phyloP scores from a whole-genome alignment of 768 basidiomycete species.

The Psilocybe subaeruginosa region DNA sequence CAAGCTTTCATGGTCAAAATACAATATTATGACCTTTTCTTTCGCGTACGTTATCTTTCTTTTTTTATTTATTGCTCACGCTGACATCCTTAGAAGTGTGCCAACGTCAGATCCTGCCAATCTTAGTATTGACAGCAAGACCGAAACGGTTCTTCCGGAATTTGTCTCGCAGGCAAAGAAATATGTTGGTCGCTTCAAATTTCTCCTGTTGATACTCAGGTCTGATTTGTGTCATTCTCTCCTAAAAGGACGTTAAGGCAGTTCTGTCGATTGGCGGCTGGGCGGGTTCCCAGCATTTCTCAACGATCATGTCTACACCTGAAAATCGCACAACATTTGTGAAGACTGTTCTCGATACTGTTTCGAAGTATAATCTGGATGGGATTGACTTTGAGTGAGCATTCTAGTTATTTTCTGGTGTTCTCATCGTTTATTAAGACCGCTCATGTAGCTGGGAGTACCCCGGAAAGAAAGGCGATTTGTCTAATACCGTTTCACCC shows the following conservation, averaged over 20 bases:
- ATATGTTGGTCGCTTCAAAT: slow-evolving; percentile 32
- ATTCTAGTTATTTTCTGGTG: not conserved
- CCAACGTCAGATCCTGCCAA: slow-evolving; percentile 29
- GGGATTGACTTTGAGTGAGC: slow-evolving; percentile 57
- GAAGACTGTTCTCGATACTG: slow-evolving; percentile 49
- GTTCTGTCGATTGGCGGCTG: slow-evolving; percentile 71
- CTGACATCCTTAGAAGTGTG: slow-evolving; percentile 22
- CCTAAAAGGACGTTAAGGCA: slow-evolving; percentile 52
- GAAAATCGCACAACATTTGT: slow-evolving; percentile 62
- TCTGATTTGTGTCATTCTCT: not conserved
- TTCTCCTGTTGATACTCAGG: not conserved
- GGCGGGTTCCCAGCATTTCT: slow-evolving; percentile 63
- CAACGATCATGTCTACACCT: slow-evolving; percentile 54
- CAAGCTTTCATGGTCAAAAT: slow-evolving; percentile 51
- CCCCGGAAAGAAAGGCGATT: slow-evolving; percentile 64
- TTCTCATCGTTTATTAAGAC: no score
- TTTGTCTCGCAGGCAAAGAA: slow-evolving; percentile 53
- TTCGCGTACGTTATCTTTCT: slow-evolving; percentile 34
- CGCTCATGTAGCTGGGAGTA: slow-evolving; percentile 70
- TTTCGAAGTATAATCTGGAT: slow-evolving; percentile 50
- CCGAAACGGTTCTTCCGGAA: slow-evolving; percentile 43
- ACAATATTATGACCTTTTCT: slow-evolving; percentile 39
- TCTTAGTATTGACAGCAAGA: slow-evolving; percentile 38
- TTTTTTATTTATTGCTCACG: not conserved
- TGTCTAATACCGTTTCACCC: slow-evolving; percentile 60